Conservation (phyloP, 441 rosid genomes). For the Erysimum cheiri region DNA sequence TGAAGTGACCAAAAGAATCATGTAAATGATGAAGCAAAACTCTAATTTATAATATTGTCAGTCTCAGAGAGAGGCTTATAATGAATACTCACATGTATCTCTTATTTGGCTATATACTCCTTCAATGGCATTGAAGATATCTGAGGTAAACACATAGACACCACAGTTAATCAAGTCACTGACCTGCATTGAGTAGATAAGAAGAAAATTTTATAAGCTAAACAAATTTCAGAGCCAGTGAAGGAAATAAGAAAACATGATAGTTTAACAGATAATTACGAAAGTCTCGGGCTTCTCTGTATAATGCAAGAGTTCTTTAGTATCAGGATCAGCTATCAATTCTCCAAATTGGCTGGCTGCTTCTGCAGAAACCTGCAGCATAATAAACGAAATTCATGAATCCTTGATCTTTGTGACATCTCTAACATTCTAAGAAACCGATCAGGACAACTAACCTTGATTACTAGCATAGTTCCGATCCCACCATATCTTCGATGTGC, state of each 20-base stretch:
- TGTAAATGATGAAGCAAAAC: neutral
- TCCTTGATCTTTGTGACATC: constrained; percentile 9
- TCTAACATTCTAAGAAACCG: neutral
- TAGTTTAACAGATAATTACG: constrained; percentile 51
- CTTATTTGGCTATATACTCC: constrained; percentile 62
- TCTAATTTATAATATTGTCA: neutral
- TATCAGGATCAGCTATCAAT: constrained; percentile 80
- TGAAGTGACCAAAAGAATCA: neutral
- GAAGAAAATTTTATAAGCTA: neutral
- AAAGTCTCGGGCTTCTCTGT: constrained; percentile 95
- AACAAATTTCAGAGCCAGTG: constrained; percentile 12
- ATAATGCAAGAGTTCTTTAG: constrained; percentile 85
- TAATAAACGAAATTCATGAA: neutral
- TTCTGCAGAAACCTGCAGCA: constrained; percentile 84
- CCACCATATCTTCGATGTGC: constrained; percentile 83
- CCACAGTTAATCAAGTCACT: constrained; percentile 93
- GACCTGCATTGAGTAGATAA: constrained; percentile 57
- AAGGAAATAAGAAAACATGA: neutral
- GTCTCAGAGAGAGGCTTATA: neutral
- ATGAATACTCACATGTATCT: constrained; percentile 65
- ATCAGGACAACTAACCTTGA: constrained; percentile 57
- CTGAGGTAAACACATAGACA: constrained; percentile 80
- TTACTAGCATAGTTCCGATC: constrained; percentile 85
- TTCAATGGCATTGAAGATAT: constrained; percentile 75
- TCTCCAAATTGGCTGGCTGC: constrained; percentile 91